Base-by-base conservation (phyloP, 495 filamentous ascomycete species). In the Chaetomium cochliodes region DNA sequence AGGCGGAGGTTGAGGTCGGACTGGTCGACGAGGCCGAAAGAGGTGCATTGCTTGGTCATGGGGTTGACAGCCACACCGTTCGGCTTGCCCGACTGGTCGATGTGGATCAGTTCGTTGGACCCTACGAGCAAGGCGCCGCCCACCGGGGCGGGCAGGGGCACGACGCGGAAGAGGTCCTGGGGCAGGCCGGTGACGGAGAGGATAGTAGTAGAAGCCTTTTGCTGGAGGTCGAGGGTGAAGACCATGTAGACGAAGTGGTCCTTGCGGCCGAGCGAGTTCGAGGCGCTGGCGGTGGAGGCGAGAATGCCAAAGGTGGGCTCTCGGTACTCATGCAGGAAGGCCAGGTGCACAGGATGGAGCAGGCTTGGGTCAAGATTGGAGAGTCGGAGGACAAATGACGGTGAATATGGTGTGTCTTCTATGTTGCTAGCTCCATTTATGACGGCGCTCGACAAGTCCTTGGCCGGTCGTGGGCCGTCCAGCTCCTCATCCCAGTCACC, bases 291-390 rank as follows among this genome's bases (percentile, higher is more conserved):
- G 56, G 87, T 86, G 1, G 91, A 88, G 61, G 92, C 96, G 50
- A 98, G 77, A 66, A 98, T 92, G 42, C 94, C 94, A 77, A 99
- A 96, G 2, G 94, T 97, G 28, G 94, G 94, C 76, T 97, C 94
- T 64, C 94, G 88, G 75, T 98, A 99, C 78, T 97, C 93, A 80
- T 97, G 85, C 64, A 99, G 82, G 76, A 99, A 99, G 46, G 90
- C 87, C 69, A 99, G 83, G 69, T 94, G 92, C 73, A 96, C 88
- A 49, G 93, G 91, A 76, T 96, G 88, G 55, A 90, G 84, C 64
- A 98, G 82, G 62, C 84, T 87, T 68, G 92, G 90, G 70, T 99
- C 93, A 74, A 99, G 82, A 68, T 89, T 85, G 59, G 92, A 88
- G 73, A 96, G 79, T 57, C 92, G 87, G 63, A 96, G 81, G 64